A percentile compares a stretch with the other conserved stretches of the same genome.
Conservation (phyloP, 768 basidiomycete genomes). For the Suillus lakei region DNA sequence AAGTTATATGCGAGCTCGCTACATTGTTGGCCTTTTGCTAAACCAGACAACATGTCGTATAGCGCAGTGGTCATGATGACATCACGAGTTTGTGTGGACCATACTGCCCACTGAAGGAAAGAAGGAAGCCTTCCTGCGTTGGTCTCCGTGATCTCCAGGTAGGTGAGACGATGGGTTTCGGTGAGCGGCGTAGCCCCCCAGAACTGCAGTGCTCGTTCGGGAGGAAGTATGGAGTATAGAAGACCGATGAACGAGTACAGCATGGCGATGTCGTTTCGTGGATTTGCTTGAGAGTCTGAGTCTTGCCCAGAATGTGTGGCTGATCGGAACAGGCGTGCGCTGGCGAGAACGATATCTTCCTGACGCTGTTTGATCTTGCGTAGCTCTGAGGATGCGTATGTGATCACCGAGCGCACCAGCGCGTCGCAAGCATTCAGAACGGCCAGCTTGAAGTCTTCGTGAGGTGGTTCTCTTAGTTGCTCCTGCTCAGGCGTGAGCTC, state of each 20-base stretch:
- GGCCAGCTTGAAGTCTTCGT: conserved; percentile 51
- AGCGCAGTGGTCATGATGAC: conserved; percentile 75
- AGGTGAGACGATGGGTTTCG: conserved; percentile 48
- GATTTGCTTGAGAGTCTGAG: conserved; percentile 48
- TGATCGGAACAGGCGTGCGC: conserved; percentile 55
- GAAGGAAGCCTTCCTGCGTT: conserved; percentile 65
- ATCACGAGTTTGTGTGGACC: conserved; percentile 80
- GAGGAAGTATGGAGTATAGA: conserved; percentile 73
- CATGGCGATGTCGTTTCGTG: conserved; percentile 84
- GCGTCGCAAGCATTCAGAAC: conserved; percentile 71
- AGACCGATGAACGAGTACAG: conserved; percentile 84
- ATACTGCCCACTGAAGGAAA: conserved; percentile 90
- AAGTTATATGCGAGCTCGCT: conserved; percentile 91
- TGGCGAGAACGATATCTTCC: conserved; percentile 79
- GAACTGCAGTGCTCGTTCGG: conserved; percentile 82
- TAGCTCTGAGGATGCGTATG: conserved; percentile 78
- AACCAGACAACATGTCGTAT: conserved; percentile 88
- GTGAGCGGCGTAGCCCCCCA: conserved; percentile 70
- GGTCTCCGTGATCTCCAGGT: conserved; percentile 65
- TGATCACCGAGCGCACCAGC: conserved; percentile 72
- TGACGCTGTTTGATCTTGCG: conserved; percentile 89
- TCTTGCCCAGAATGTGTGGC: conserved; percentile 47
- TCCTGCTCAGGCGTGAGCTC: conserved; percentile 43
- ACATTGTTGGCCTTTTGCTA: conserved; percentile 83
- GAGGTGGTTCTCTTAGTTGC: conserved; percentile 41